phyloP scores from a whole-genome alignment of 176 grass and related monocot genomes.

The Chloris gayana region DNA sequence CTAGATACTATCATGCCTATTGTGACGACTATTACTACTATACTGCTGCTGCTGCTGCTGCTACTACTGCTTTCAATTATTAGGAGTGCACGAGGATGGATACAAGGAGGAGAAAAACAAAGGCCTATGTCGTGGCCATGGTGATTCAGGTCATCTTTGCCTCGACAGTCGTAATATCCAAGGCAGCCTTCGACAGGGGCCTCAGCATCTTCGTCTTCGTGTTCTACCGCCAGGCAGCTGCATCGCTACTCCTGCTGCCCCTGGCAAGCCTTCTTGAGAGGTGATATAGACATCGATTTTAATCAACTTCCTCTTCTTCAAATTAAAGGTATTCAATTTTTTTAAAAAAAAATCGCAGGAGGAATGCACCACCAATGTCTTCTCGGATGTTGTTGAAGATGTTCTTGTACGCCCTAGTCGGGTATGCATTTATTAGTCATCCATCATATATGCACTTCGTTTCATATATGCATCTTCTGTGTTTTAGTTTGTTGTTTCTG shows the following conservation, averaged over 20 bases:
- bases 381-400: background rate
- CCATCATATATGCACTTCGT: no score
- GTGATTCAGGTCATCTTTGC: background rate
- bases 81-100: background rate
- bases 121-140: background rate
- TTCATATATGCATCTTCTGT: background rate
- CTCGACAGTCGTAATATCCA: background rate
- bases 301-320: no score
- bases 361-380: background rate
- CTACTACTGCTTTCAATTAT: no score
- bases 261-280: background rate
- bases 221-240: background rate
- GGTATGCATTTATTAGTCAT: background rate
- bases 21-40: no score
- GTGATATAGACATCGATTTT: background rate
- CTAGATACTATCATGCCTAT: no score
- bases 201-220: background rate
- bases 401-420: background rate
- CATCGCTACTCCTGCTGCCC: background rate
- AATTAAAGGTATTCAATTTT: no score
- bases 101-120: background rate
- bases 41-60: no score
- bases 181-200: constrained; percentile 11
- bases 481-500: background rate
- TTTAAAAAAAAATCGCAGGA: background rate